Evolutionary conservation across 2,329 filamentous ascomycete genomes (phyloP), one percentile per base, ranked within the genome.

Genomic region (Aspergillus brunneoviolaceus): DNA sequence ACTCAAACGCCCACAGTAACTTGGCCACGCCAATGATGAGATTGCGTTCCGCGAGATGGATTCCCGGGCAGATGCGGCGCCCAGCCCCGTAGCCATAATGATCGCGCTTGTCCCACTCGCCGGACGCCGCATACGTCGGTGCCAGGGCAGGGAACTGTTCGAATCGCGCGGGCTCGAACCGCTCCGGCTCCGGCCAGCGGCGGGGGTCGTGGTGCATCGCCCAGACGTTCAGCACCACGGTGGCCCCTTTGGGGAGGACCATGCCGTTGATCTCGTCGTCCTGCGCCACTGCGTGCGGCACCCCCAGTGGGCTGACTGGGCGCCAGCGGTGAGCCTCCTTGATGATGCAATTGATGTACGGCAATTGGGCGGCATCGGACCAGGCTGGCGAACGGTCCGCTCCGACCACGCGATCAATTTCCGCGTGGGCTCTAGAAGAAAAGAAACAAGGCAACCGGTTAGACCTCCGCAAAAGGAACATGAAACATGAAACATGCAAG

Each of bases 241-340:
- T 74, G 0, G 80, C 72, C 6, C 76, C 76, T 47, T 78, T 79
- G 11, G 82, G 82, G 49, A 85, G 80, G 29, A 74, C 72, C 57
- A 76, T 77, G 4, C 80, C 81, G 9, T 78, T 69, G 51, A 77
- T 71, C 61, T 64, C 70, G 55, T 78, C 76, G 53, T 81, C 78
- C 70, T 71, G 64, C 11, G 61, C 60, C 3, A 77, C 71, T 0
- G 74, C 73, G 62, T 85, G 83, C 2, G 83, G 82, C 60, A 82
- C 79, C n/a, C 78, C 79, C n/a, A 84, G 78, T 49, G 82, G 80
- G 11, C 79, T 78, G 0, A 84, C 80, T 0, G 83, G 82, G 4
- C 83, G 76, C 82, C 84, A 86, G 3, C 84, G 77, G n/a, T 85
- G 70, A 1, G 82, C 78, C 62, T 87, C 85, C 63, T 85, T 85